These are phyloP conservation scores for Stephania yunnanensis DNA, from an alignment of 164 flowering plant species.

Conservation along the genomic window DNA sequence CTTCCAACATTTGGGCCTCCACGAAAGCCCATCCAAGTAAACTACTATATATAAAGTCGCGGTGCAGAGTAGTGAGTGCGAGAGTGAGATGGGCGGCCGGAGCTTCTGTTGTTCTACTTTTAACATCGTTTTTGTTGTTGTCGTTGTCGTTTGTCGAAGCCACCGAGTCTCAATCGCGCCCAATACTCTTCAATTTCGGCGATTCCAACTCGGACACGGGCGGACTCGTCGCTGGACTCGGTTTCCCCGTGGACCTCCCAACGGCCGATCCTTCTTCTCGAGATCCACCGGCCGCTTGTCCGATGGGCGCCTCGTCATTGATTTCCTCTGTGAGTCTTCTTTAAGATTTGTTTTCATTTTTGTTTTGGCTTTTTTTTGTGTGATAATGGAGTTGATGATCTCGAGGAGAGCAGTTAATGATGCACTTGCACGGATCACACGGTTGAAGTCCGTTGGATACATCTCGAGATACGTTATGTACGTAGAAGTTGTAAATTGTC, in stretches of 20 bases:
- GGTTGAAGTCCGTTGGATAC: no score
- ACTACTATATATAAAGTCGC: no score
- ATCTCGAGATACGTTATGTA: no score
- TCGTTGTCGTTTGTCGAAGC: neutral
- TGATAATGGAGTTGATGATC: no score
- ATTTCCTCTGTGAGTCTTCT: conserved; percentile 18
- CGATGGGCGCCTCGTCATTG: conserved; percentile 18
- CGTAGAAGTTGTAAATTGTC: no score
- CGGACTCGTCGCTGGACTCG: conserved; percentile 22
- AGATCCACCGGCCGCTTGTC: conserved; percentile 18
- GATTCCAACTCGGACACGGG: conserved; percentile 23
- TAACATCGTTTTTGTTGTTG: conserved; percentile 1
- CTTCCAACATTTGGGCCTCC: no score
- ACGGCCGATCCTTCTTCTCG: conserved; percentile 15
- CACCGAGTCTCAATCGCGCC: neutral
- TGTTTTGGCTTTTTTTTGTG: neutral
- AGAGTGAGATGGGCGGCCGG: neutral
- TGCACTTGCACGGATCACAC: no score
- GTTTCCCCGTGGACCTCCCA: conserved; percentile 11
- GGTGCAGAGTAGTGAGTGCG: neutral
- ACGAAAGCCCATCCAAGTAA: no score
- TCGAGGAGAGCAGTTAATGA: no score
- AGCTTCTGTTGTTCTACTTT: conserved; percentile 1
- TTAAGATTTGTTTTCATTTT: neutral
- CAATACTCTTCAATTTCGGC: conserved; percentile 13